Base-by-base conservation (phyloP, 2,329 filamentous ascomycete genomes). In the Colletotrichum shisoi region DNA sequence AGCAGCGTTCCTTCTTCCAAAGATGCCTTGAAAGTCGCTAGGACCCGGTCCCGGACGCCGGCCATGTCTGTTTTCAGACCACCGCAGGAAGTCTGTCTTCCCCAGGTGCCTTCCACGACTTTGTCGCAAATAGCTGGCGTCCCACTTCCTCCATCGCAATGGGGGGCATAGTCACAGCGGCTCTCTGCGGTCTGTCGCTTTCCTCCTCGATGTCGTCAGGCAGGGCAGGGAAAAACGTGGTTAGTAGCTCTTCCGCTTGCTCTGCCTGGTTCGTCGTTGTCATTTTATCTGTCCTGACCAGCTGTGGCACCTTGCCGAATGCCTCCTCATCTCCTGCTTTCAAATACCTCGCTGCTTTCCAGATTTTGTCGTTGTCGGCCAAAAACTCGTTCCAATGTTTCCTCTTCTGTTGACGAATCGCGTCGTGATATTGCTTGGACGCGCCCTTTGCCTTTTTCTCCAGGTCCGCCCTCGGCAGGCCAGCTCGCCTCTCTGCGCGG, bases 331-430 rank as follows among this genome's bases (percentile, higher is more conserved):
- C 58, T 19, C 71, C 69, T 4, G 70, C 68, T 40, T 72, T 70
- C 12, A 76, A 62, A 49, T 76, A 75, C 57, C 71, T 74, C 3
- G 72, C 71, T 13, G 72, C 73, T 56, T 74, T 68, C 73, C 70
- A 76, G 44, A 76, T 74, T 37, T 75, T 75, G 42, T 69, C 63
- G 48, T 72, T 67, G 57, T 75, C 72, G 0, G 63, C 72, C 13
- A 75, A 70, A 44, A 75, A 74, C 40, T 72, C 71, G 8, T 75
- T 54, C 71, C 70, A 74, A 51, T 74, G 71, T 49, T 46, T 60
- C 57, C 72, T 74, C 69, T 71, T 74, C 64, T 74, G 63, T 45
- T 72, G 40, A 57, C 71, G 67, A 24, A 75, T 74, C 6, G 69
- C 68, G 21, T 74, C 57, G 48, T 75, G 70, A 57, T 74, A 75